These are phyloP conservation scores for Heliamphora pulchella DNA, from an alignment of 179 eudicot genomes.

Conservation along the genomic window DNA sequence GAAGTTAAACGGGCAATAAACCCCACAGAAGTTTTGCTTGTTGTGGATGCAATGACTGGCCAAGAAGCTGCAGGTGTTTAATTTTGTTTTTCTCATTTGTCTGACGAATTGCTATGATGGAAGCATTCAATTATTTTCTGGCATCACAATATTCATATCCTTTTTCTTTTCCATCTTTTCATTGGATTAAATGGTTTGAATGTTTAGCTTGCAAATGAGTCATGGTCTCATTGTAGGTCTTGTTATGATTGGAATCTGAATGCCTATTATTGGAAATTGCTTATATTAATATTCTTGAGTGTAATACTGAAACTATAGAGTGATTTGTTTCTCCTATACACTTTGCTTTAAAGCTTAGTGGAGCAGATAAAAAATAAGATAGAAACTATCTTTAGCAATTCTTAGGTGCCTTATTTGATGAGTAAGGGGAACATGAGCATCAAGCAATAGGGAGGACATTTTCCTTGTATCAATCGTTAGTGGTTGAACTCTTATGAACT, in stretches of 20 bases:
- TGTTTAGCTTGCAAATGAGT: background rate
- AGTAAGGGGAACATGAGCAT: too few species aligned
- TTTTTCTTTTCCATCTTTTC: background rate
- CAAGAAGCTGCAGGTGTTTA: conserved; percentile 93
- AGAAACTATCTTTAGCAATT: too few species aligned
- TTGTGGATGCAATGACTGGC: conserved; percentile 99
- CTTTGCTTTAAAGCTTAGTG: too few species aligned
- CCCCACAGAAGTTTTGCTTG: conserved; percentile 95
- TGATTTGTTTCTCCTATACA: background rate
- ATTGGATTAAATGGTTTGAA: background rate
- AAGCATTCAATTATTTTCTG: background rate
- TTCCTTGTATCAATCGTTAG: background rate
- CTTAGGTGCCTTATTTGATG: too few species aligned
- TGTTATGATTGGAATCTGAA: background rate
- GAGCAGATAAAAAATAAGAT: too few species aligned
- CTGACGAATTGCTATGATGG: background rate
- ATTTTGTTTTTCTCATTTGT: conserved; percentile 7
- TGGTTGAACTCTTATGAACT: too few species aligned
- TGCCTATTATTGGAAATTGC: background rate
- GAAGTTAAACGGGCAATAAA: conserved; percentile 76
- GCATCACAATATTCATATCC: background rate
- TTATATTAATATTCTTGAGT: background rate
- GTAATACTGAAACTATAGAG: background rate
- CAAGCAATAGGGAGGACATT: background rate
- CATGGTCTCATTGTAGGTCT: background rate